phyloP scores from a whole-genome alignment of 2,329 filamentous ascomycete genomes.

The Aspergillus sp. region DNA sequence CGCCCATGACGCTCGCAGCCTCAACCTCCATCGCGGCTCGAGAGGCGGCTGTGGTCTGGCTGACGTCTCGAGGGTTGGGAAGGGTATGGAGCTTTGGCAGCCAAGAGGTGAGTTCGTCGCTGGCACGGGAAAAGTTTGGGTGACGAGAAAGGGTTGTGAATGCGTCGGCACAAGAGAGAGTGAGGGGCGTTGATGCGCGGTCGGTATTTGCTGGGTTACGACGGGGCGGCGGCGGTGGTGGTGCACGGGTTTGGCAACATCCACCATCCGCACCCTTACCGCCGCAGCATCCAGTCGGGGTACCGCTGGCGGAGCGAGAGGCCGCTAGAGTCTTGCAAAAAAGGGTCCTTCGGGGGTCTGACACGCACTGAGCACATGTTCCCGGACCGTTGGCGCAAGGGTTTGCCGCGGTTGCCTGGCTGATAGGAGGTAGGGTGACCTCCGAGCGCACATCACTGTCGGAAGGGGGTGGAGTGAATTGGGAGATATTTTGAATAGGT shows the following conservation, averaged over 20 bases:
- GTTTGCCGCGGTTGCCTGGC: conserved; percentile 37
- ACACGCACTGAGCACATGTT: conserved; percentile 74
- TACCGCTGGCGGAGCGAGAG: conserved; percentile 42
- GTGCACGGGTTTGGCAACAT: conserved; percentile 56
- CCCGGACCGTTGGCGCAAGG: conserved; percentile 68
- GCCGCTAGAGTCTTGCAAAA: conserved; percentile 82
- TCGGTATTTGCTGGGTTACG: conserved; percentile 13
- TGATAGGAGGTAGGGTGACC: conserved; percentile 43
- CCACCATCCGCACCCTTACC: conserved; percentile 60
- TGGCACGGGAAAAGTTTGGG: conserved; percentile 71
- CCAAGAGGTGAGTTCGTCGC: conserved; percentile 73
- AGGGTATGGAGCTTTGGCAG: conserved; percentile 69
- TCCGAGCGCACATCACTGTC: conserved; percentile 60
- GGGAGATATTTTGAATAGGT: conserved; percentile 47
- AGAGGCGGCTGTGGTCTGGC: conserved; percentile 15
- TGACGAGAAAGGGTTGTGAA: conserved; percentile 78
- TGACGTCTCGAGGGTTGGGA: conserved; percentile 38
- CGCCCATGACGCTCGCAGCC: conserved; percentile 80
- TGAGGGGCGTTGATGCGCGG: conserved; percentile 44
- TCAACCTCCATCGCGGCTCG: conserved; percentile 71
- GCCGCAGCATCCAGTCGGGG: conserved; percentile 58
- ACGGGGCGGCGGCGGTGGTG: conserved; percentile 25
- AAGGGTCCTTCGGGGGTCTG: conserved; percentile 75
- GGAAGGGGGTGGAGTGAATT: conserved; percentile 54
- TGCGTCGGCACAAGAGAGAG: conserved; percentile 71